phyloP scores from a whole-genome alignment of 1,284 basidiomycete species.

The Anthracocystis walkeri region DNA sequence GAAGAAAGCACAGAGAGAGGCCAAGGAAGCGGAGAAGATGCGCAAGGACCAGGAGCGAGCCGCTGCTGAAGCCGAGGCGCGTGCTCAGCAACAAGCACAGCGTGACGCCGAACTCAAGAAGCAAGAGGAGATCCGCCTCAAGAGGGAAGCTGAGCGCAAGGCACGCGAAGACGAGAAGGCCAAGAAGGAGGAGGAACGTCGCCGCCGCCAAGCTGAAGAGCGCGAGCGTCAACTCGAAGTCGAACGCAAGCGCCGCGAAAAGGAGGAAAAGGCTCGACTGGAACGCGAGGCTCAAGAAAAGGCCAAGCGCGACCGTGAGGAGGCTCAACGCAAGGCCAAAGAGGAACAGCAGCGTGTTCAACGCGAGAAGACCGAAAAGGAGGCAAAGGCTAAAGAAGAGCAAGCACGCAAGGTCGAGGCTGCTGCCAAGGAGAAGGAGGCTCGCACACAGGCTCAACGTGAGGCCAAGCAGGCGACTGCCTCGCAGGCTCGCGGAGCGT shows the following conservation, averaged over 20 bases:
- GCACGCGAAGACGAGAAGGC: slow-evolving; percentile 72
- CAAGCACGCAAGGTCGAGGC: slow-evolving; percentile 48
- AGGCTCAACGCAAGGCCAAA: slow-evolving; percentile 65
- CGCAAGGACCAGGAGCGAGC: slow-evolving; percentile 77
- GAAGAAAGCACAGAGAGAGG: slow-evolving; percentile 89
- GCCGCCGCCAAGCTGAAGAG: slow-evolving; percentile 74
- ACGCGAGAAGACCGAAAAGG: slow-evolving; percentile 62
- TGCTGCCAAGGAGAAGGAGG: slow-evolving; percentile 55
- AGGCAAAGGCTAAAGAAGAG: slow-evolving; percentile 49
- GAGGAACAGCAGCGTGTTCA: slow-evolving; percentile 73
- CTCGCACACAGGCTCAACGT: slow-evolving; percentile 72
- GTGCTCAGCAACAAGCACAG: slow-evolving; percentile 77
- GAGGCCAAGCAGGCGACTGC: slow-evolving; percentile 68
- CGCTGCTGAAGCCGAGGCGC: slow-evolving; percentile 73
- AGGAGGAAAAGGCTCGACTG: slow-evolving; percentile 76
- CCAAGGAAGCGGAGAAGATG: slow-evolving; percentile 81
- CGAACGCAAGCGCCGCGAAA: slow-evolving; percentile 78
- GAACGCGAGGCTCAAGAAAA: slow-evolving; percentile 60
- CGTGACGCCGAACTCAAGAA: slow-evolving; percentile 70
- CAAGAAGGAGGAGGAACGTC: slow-evolving; percentile 73
- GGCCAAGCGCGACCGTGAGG: slow-evolving; percentile 71
- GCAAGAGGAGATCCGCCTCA: slow-evolving; percentile 79
- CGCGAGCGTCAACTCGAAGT: slow-evolving; percentile 71
- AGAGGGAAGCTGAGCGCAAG: slow-evolving; percentile 72
- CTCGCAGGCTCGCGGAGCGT: slow-evolving; percentile 18